Evolutionary conservation across 2,329 filamentous ascomycete species (phyloP).

Genomic region (Didymella segeticola): DNA sequence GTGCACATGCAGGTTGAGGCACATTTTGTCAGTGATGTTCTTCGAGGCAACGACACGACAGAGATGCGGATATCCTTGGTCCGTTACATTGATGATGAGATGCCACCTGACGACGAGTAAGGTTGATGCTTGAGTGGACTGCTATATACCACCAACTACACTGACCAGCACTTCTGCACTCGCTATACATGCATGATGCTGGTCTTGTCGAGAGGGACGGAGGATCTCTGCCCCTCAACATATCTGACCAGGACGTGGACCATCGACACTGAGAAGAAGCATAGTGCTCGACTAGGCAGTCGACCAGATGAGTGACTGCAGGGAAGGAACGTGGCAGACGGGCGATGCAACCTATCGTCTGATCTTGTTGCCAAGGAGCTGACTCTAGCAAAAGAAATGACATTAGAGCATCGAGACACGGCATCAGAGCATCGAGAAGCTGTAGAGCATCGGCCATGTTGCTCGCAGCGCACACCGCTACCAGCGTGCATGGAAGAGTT

Average conservation of each 20-base stretch:
- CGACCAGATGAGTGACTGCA: not conserved
- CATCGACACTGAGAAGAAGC: not conserved
- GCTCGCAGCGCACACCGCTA: not conserved
- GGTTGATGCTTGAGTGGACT: not conserved
- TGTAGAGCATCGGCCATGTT: not conserved
- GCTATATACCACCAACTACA: not conserved
- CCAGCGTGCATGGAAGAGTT: not conserved
- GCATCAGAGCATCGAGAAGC: no score
- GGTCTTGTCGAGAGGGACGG: no score
- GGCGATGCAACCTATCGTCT: not conserved
- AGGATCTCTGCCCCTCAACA: no score
- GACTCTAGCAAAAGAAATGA: not conserved
- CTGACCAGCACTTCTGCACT: not conserved
- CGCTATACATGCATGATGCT: not conserved
- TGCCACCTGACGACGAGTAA: constrained; percentile 95
- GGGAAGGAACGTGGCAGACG: not conserved
- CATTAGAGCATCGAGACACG: no score
- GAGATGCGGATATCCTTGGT: constrained; percentile 95
- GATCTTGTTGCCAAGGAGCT: not conserved
- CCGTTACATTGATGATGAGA: constrained; percentile 95
- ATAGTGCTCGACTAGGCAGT: not conserved
- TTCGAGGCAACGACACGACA: constrained; percentile 92
- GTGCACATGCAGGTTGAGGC: constrained; percentile 98
- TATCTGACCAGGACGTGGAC: not conserved
- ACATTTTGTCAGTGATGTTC: constrained; percentile 91